Conservation (phyloP, 140 eudicot genomes). For the Cichorium intybus region DNA sequence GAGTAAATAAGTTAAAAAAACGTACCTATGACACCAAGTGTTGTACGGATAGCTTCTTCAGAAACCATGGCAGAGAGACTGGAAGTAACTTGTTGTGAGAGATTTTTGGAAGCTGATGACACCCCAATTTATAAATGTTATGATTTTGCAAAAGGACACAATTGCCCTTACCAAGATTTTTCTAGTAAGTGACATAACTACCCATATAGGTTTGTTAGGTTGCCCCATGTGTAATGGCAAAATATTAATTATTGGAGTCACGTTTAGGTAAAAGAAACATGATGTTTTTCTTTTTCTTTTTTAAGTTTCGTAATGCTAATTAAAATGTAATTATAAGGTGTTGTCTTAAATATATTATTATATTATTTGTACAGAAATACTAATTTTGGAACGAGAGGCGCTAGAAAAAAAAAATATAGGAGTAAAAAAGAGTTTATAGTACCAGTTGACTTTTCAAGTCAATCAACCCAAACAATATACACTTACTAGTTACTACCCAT, state of each 20-base stretch:
- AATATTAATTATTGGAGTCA: background rate
- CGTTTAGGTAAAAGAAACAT: background rate
- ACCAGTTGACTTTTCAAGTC: no score
- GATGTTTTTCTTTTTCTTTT: background rate
- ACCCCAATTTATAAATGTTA: constrained; percentile 20
- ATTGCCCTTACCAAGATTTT: background rate
- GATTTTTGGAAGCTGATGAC: background rate
- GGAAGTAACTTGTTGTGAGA: background rate
- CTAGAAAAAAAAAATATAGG: no score
- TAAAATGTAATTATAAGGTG: no score
- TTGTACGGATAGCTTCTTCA: constrained; percentile 47
- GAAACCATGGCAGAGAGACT: constrained; percentile 36
- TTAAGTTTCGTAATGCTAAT: no score
- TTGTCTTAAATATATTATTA: background rate
- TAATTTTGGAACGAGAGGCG: no score
- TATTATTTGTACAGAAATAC: no score
- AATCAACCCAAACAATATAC: no score
- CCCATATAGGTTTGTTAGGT: background rate
- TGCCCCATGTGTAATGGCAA: background rate
- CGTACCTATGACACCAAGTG: constrained; percentile 63
- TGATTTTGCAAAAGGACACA: constrained; percentile 9
- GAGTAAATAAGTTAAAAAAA: background rate
- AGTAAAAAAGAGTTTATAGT: no score
- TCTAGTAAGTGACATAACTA: background rate
- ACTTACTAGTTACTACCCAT: no score